Evolutionary conservation across 1,284 basidiomycete genomes (phyloP).

Genomic region (Ganoderma resinaceum): DNA sequence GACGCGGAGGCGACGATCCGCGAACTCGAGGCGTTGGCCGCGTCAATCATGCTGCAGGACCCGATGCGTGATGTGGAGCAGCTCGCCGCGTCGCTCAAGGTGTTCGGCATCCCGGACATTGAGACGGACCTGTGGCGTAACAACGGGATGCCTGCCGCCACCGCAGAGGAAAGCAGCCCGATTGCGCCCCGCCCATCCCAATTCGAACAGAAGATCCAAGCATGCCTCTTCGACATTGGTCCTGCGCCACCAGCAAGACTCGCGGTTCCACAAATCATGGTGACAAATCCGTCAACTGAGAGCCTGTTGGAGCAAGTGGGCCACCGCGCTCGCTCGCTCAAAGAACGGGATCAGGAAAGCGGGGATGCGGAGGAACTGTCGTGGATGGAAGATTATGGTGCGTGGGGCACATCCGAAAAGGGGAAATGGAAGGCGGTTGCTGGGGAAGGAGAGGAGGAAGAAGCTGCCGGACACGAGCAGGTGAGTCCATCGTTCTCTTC

Average conservation of each 20-base stretch:
- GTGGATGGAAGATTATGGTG: conserved; percentile 36
- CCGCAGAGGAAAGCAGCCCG: conserved; percentile 1
- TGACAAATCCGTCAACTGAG: conserved; percentile 36
- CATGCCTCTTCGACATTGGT: background rate
- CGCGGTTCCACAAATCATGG: conserved; percentile 32
- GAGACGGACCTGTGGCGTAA: background rate
- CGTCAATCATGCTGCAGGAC: conserved; percentile 22
- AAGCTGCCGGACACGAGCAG: conserved; percentile 15
- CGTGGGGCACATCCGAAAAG: conserved; percentile 33
- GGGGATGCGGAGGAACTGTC: conserved; percentile 27
- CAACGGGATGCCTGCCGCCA: background rate
- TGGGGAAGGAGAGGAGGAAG: conserved; percentile 17
- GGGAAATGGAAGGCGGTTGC: conserved; percentile 33
- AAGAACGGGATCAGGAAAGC: conserved; percentile 14
- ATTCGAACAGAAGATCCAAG: background rate
- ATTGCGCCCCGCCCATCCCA: background rate
- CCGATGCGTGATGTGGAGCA: conserved; percentile 24
- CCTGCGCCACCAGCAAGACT: conserved; percentile 8
- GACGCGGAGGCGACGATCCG: conserved; percentile 26
- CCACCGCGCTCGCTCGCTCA: background rate
- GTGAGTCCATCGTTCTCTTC: conserved; percentile 17
- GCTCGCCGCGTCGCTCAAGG: conserved; percentile 27
- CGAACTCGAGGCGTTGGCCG: conserved; percentile 24
- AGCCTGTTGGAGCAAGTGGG: conserved; percentile 10
- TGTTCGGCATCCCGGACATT: background rate